Percentiles rank a stretch among this genome's conserved stretches.
Evolutionary conservation across 2,329 filamentous ascomycete genomes (phyloP).

Genomic region (Exutisphaerella laricina): DNA sequence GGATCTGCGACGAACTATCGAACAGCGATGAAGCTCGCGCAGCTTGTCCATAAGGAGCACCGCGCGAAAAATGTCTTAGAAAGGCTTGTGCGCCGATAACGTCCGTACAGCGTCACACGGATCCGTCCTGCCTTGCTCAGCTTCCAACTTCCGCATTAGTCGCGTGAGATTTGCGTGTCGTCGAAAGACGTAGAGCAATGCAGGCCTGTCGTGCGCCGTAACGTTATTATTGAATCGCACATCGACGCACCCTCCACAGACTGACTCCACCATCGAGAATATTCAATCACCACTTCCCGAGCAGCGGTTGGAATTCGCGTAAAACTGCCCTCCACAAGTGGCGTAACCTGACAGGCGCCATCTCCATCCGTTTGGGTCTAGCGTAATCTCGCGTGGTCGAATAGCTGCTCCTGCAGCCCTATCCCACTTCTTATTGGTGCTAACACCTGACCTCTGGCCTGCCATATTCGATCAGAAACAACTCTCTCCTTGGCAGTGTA

Average conservation of each 20-base stretch:
- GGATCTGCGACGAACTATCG: neutral
- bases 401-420: conserved; percentile 7
- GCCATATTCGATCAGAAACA: neutral
- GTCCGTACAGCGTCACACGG: neutral
- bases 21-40: neutral
- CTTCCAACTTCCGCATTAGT: neutral
- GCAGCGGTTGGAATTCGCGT: neutral
- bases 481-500: conserved; percentile 1
- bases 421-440: conserved; percentile 4
- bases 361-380: neutral
- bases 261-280: neutral
- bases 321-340: neutral
- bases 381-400: conserved; percentile 5
- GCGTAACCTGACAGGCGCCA: neutral
- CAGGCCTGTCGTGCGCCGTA: conserved; percentile 4
- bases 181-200: conserved; percentile 1
- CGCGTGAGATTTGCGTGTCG: neutral
- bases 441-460: neutral
- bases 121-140: neutral
- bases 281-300: neutral
- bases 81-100: neutral
- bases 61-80: neutral
- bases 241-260: neutral
- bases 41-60: neutral
- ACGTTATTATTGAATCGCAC: conserved; percentile 5